Base-by-base conservation (phyloP, 2,329 filamentous ascomycete species). In the Calonectria honghensis region DNA sequence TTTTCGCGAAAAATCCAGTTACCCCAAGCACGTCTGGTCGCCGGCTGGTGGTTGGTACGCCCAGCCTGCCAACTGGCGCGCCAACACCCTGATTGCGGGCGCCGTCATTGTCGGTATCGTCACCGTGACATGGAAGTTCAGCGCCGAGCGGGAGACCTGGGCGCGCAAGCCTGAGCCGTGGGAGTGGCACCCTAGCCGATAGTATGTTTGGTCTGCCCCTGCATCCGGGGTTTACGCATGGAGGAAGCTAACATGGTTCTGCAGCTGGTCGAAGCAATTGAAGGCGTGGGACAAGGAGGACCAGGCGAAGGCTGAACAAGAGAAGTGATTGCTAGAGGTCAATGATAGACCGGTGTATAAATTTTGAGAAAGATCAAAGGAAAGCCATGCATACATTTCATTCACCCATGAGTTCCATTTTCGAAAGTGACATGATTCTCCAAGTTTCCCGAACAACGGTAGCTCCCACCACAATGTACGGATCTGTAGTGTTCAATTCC, bases 1-100 rank as follows among this genome's bases (percentile, higher is more conserved):
- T 48, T 63, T 75, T 76, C 65, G 59, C 45, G 70, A 65, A 78
- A 78, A 71, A 73, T 64, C 63, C 67, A 98, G 95, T 84, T 98
- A 98, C 88, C 96, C 96, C 86, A 98, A 98, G 91, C 96, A 99
- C 90, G 95, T 99, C 91, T 99, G 97, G 97, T 98, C 97, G 83
- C 97, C 97, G 76, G 90, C 96, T 79, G 97, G 97, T 91, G 97
- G 97, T 87, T 99, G 97, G 97, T 99, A 99, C 87, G 89, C 94
- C 70, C 96, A 98, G 85, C 97, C 97, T 69, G 90, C 91, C 80
- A 99, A 99, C 90, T 99, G 97, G 97, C 97, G 94, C 86, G 88
- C 89, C 82, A 99, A 99, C 89, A 99, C 97, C 6, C 90, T 93
- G 70, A 89, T 97, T 79, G 92, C 96, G 84, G 91, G 91, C 74